phyloP scores from a whole-genome alignment of 495 filamentous ascomycete genomes.

The Glutinoglossum americanum region DNA sequence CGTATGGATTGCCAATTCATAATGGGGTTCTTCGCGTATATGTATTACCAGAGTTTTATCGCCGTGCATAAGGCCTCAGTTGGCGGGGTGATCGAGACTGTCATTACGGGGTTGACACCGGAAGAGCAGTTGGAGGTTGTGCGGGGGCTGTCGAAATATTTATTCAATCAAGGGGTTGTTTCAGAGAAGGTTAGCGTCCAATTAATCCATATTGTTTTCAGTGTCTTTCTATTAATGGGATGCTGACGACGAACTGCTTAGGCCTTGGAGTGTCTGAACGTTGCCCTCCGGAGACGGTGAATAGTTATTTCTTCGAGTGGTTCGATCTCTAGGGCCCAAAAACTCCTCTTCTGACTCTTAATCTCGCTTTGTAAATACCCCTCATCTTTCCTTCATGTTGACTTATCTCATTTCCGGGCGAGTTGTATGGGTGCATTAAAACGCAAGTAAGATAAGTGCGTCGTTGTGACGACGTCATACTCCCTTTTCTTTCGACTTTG shows the following conservation, averaged over 20 bases:
- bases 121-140: constrained; percentile 85
- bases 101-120: constrained; percentile 57
- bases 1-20: constrained; percentile 99
- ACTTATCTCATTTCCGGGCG: neutral
- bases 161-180: constrained; percentile 64
- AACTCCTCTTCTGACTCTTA: neutral
- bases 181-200: constrained; percentile 29
- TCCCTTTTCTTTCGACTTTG: no score
- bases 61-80: constrained; percentile 62
- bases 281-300: neutral
- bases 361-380: neutral
- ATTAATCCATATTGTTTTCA: no score
- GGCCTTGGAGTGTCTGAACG: constrained; percentile 11
- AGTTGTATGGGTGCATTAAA: neutral
- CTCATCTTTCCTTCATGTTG: neutral
- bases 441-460: no score
- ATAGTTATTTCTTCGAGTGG: neutral
- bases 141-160: constrained; percentile 58
- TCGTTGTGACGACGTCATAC: no score
- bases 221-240: no score
- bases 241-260: neutral
- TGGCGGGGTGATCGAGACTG: constrained; percentile 69
- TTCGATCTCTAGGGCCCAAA: neutral
- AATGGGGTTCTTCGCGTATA: constrained; percentile 96
- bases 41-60: constrained; percentile 98